These are phyloP conservation scores for Trichoderma harzianum DNA, from an alignment of 2,329 filamentous ascomycete species.

Conservation along the genomic window DNA sequence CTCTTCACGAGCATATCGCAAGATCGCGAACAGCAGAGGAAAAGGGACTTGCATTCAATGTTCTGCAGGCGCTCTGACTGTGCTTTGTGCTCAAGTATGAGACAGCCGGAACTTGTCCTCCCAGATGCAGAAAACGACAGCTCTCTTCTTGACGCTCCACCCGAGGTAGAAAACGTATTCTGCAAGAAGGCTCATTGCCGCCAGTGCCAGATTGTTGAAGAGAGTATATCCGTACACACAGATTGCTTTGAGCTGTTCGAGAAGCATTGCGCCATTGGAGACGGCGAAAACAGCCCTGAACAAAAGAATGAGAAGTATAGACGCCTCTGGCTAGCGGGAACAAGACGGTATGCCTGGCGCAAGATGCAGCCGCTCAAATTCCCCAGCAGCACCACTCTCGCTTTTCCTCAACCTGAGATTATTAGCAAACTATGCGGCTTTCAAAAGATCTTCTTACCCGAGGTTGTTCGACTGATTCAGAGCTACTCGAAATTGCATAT, in stretches of 20 bases:
- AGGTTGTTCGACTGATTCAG: not conserved
- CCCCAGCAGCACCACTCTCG: not conserved
- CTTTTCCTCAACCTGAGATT: not conserved
- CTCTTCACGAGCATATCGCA: not conserved
- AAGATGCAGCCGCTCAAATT: not conserved
- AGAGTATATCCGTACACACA: not conserved
- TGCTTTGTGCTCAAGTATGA: not conserved
- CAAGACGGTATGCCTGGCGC: not conserved
- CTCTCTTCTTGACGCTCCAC: not conserved
- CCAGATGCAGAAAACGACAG: not conserved
- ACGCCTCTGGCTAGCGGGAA: slow-evolving; percentile 4
- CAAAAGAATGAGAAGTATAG: not conserved
- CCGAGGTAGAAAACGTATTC: not conserved
- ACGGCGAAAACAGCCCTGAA: not conserved
- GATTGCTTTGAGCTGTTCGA: slow-evolving; percentile 5
- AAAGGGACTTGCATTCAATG: not conserved
- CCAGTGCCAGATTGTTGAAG: slow-evolving; percentile 11
- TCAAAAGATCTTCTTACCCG: not conserved
- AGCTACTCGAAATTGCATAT: not conserved
- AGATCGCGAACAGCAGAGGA: not conserved
- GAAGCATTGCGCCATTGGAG: not conserved
- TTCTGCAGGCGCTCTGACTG: not conserved
- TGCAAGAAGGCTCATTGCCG: not conserved
- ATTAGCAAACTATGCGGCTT: not conserved
- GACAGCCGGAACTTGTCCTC: not conserved